Evolutionary conservation across 257 asterid species (phyloP), one percentile per base, ranked within the genome.

Genomic region (Solanum sejunctum): DNA sequence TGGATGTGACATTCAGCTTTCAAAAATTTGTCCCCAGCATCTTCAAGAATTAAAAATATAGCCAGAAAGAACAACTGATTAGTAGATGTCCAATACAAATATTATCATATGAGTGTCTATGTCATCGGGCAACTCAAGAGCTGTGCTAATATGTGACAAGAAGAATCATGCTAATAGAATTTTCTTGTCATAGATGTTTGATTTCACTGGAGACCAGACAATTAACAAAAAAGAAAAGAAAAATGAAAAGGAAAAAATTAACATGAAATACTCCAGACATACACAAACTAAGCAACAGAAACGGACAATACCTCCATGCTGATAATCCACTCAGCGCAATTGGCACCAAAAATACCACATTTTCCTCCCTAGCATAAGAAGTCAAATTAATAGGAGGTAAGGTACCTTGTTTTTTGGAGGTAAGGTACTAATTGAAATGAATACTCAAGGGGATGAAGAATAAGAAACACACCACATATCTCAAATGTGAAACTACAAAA

Each of bases 321-420:
- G 87, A 97, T 93, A 89, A 97, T 90, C 99, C 99, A 97, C 92
- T 97, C 97, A 54, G 98, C 49, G 73, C 90, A 91, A 86, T 97
- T 97, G 86, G 93, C 95, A 52, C 99, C 99, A 90, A 92, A 97
- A 70, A 97, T 95, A 87, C 99, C 99, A 85, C 99, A 97, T 32
- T 95, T 92, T 67, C 91, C 98, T 86, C 97, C 98, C 99, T 97
- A 87, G 13, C 32, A 89, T 58, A 69, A 85, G 80, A 54, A 73
- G 73, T 71, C 45, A 67, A 72, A 85, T 81, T 52, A 82, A 83
- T 80, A n/a, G 66, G 83, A 56, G 58, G 82, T 90, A 70, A 86
- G 88, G 81, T 41, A 66, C 67, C 67, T 4, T 36, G 36, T 36
- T 36, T 36, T 36, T 80, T 15, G 73, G 83, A 56, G 58, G 82